Percentiles rank a stretch among this genome's conserved stretches.
phyloP scores from a whole-genome alignment of 1,139 yeast genomes.

The Hemisphaericaspora xylanilytica region DNA sequence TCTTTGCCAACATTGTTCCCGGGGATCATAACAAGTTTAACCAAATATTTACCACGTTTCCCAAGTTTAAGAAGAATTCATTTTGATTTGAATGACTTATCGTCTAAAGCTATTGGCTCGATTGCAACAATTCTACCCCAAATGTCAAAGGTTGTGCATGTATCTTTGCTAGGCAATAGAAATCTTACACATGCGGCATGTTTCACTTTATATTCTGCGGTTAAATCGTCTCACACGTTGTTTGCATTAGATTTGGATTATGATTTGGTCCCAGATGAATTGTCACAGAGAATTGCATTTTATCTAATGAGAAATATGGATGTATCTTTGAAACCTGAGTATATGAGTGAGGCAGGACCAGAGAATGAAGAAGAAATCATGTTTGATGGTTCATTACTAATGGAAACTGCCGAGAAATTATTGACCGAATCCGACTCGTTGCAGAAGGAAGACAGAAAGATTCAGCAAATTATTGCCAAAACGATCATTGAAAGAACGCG shows the following conservation, averaged over 20 bases:
- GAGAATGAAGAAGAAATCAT: slow-evolving; percentile 43
- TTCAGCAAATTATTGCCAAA: slow-evolving; percentile 40
- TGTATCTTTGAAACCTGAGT: slow-evolving; percentile 45
- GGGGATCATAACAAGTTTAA: slow-evolving; percentile 57
- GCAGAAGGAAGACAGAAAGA: slow-evolving; percentile 35
- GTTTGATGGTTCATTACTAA: slow-evolving; percentile 50
- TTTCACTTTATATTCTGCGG: slow-evolving; percentile 69
- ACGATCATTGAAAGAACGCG: slow-evolving; percentile 44
- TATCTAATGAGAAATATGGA: slow-evolving; percentile 86
- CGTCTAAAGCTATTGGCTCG: slow-evolving; percentile 61
- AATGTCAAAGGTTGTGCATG: slow-evolving; percentile 69
- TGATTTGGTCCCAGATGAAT: slow-evolving; percentile 62
- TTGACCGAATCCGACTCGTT: slow-evolving; percentile 40
- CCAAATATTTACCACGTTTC: slow-evolving; percentile 63
- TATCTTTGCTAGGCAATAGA: slow-evolving; percentile 68
- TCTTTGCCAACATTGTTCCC: slow-evolving; percentile 76
- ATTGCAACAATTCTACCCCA: slow-evolving; percentile 69
- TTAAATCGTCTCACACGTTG: slow-evolving; percentile 61
- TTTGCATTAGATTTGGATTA: slow-evolving; percentile 73
- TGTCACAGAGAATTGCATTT: slow-evolving; percentile 76
- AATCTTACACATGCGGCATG: slow-evolving; percentile 56
- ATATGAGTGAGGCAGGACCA: slow-evolving; percentile 27
- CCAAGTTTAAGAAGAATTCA: slow-evolving; percentile 69
- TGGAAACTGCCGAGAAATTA: slow-evolving; percentile 65
- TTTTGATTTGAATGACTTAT: slow-evolving; percentile 68